These are phyloP conservation scores for Cordyceps pruinosa DNA, from an alignment of 2,329 filamentous ascomycete genomes.

Conservation along the genomic window DNA sequence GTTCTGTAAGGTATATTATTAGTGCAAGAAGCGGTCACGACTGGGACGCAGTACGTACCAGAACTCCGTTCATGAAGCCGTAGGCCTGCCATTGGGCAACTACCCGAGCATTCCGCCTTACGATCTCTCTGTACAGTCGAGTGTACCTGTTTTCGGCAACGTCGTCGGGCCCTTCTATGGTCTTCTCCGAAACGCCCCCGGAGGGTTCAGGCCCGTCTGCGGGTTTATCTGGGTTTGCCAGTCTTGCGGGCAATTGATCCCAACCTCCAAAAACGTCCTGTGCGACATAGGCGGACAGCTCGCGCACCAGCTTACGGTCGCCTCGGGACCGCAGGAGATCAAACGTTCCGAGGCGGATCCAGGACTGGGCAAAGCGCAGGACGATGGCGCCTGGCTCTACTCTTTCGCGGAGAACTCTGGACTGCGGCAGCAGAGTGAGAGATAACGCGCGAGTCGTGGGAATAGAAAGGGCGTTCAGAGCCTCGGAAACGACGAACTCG, in stretches of 20 bases:
- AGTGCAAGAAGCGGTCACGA: constrained; percentile 13
- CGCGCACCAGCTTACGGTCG: constrained; percentile 66
- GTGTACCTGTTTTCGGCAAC: constrained; percentile 79
- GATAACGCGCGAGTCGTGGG: constrained; percentile 82
- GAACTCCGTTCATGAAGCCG: constrained; percentile 97
- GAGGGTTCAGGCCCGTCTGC: constrained; percentile 34
- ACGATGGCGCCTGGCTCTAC: constrained; percentile 90
- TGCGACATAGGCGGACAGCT: constrained; percentile 73
- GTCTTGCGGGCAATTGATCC: constrained; percentile 66
- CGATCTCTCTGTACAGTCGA: constrained; percentile 80
- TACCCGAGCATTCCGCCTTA: constrained; percentile 74
- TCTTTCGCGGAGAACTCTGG: constrained; percentile 68
- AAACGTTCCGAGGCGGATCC: constrained; percentile 92
- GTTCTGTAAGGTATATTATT: constrained; percentile 43
- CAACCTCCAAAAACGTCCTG: constrained; percentile 85
- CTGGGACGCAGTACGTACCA: constrained; percentile 33
- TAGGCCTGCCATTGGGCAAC: constrained; percentile 96
- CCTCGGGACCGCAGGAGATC: constrained; percentile 80
- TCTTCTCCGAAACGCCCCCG: constrained; percentile 48
- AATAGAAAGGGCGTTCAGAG: constrained; percentile 76
- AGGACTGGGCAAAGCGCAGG: constrained; percentile 80
- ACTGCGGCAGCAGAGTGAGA: constrained; percentile 67
- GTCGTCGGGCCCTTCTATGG: constrained; percentile 60
- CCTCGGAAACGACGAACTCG: constrained; percentile 89
- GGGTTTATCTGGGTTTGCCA: constrained; percentile 45